Conservation (phyloP, 768 basidiomycete genomes). For the Amanita jacksonii region DNA sequence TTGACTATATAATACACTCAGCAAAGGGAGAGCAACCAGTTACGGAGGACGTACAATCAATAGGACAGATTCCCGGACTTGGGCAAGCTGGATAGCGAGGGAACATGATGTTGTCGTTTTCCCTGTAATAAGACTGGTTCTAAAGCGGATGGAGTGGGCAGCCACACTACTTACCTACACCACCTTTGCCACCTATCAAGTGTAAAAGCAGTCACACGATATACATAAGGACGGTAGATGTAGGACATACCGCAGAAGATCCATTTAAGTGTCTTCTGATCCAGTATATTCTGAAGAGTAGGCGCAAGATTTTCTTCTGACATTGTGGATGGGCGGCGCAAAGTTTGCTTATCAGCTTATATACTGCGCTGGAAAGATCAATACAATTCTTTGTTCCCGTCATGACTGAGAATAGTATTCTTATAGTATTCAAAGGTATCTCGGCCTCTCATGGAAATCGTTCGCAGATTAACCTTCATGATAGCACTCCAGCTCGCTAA, state of each 20-base stretch:
- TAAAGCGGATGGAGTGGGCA: background rate
- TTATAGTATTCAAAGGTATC: slow-evolving; percentile 29
- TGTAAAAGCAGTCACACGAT: slow-evolving; percentile 10
- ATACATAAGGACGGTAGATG: background rate
- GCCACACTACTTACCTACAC: slow-evolving; percentile 67
- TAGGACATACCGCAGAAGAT: slow-evolving; percentile 80
- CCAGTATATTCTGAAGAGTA: slow-evolving; percentile 89
- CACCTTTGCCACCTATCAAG: slow-evolving; percentile 87
- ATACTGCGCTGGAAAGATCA: no score
- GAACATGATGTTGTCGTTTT: slow-evolving; percentile 99
- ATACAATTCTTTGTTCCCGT: no score
- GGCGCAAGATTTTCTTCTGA: slow-evolving; percentile 58
- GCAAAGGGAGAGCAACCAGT: background rate
- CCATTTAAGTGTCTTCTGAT: slow-evolving; percentile 93
- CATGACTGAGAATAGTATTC: slow-evolving; percentile 19
- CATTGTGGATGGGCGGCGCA: background rate
- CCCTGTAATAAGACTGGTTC: slow-evolving; percentile 34
- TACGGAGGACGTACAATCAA: slow-evolving; percentile 63
- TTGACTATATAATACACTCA: slow-evolving; percentile 51
- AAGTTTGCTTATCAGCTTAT: background rate
- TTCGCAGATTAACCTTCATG: slow-evolving; percentile 6
- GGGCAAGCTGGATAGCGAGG: slow-evolving; percentile 91
- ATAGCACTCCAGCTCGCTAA: slow-evolving; percentile 77
- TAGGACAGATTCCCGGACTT: slow-evolving; percentile 87
- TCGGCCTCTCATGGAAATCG: slow-evolving; percentile 2